phyloP scores from a whole-genome alignment of 2,329 filamentous ascomycete genomes.

The Ophiocordyceps sinensis region DNA sequence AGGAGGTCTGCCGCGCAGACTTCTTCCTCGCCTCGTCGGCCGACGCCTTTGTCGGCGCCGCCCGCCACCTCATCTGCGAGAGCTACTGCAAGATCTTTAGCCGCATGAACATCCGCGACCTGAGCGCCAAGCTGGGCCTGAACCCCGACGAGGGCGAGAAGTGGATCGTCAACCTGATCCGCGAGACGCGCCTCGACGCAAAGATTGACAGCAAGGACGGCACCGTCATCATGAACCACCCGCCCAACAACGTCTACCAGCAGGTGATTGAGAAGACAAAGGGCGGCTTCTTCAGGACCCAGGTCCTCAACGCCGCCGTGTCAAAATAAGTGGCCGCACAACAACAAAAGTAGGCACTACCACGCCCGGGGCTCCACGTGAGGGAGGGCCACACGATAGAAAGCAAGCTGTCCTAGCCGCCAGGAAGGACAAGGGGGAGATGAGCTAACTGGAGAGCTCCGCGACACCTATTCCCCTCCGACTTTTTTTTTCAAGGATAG shows the following conservation, averaged over 20 bases:
- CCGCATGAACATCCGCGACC: conserved; percentile 93
- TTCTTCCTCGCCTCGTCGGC: conserved; percentile 85
- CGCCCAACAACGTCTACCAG: conserved; percentile 95
- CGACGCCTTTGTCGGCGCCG: conserved; percentile 84
- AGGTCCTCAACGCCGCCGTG: conserved; percentile 66
- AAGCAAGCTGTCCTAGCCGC: background rate
- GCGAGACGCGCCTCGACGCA: conserved; percentile 90
- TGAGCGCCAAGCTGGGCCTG: conserved; percentile 81
- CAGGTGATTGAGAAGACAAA: conserved; percentile 99
- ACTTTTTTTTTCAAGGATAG: background rate
- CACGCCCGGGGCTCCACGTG: too few species aligned
- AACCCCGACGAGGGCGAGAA: conserved; percentile 96
- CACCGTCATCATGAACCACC: conserved; percentile 98
- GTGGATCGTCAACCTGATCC: conserved; percentile 99
- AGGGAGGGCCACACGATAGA: background rate
- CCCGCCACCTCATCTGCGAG: conserved; percentile 93
- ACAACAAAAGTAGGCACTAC: too few species aligned
- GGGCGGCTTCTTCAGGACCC: conserved; percentile 96
- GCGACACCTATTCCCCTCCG: background rate
- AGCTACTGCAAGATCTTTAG: conserved; percentile 99
- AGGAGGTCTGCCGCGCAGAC: conserved; percentile 81
- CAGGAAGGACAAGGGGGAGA: conserved; percentile 1
- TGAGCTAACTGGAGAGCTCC: background rate
- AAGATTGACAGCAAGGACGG: conserved; percentile 99
- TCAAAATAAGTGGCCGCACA: conserved; percentile 27